Evolutionary conservation across 306 rosid species (phyloP).

Genomic region (Ormosia semicastrata): DNA sequence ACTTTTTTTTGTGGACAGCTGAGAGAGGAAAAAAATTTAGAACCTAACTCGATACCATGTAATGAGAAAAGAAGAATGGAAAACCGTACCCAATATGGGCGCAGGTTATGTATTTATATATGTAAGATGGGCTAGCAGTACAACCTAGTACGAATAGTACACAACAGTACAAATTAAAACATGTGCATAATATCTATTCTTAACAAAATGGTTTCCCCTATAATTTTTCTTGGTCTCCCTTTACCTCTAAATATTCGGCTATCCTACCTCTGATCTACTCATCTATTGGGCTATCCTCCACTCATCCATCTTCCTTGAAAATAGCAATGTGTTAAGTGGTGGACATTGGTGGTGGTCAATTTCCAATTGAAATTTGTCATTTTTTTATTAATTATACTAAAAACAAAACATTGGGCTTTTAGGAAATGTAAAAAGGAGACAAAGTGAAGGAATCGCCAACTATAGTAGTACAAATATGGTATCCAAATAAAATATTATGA

Average conservation of each 20-base stretch:
- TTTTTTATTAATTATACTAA: neutral
- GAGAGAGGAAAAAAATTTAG: no score
- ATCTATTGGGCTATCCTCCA: neutral
- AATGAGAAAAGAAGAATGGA: no score
- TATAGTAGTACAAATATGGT: neutral
- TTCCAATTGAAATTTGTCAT: neutral
- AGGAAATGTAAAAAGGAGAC: neutral
- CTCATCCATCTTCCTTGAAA: neutral
- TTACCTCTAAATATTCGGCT: no score
- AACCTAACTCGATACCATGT: no score
- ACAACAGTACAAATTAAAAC: no score
- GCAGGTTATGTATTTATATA: no score
- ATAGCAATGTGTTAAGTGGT: neutral
- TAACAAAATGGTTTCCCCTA: neutral
- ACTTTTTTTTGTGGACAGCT: no score
- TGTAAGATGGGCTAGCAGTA: no score
- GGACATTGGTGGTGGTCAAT: neutral
- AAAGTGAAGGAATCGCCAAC: neutral
- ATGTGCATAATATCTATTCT: no score
- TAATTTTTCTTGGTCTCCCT: no score
- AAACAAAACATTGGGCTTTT: neutral
- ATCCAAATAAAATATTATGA: neutral
- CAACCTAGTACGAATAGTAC: no score
- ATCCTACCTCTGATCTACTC: neutral
- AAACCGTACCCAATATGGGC: no score